Percentiles rank a stretch among this genome's conserved stretches.
phyloP scores from a whole-genome alignment of 805 yeast genomes.

The Yamadazyma insecticola region DNA sequence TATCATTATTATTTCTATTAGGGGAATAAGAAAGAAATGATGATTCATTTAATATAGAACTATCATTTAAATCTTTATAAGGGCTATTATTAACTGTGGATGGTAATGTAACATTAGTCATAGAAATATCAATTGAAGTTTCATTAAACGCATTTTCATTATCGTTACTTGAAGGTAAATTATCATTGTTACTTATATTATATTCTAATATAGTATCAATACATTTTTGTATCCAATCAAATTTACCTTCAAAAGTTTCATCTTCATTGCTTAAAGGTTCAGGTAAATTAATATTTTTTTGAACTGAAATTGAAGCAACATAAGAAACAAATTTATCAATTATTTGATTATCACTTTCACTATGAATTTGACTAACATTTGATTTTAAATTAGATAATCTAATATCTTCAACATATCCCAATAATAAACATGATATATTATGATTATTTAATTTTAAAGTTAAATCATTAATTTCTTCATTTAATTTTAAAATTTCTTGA shows the following conservation, averaged over 20 bases:
- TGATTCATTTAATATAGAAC: conserved; percentile 22
- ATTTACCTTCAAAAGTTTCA: conserved; percentile 18
- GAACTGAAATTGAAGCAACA: conserved; percentile 44
- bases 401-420: conserved; percentile 46
- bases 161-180: background rate
- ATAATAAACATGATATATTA: conserved; percentile 39
- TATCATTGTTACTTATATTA: background rate
- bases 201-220: conserved; percentile 26
- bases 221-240: conserved; percentile 36
- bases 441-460: conserved; percentile 32
- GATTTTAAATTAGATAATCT: conserved; percentile 15
- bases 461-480: conserved; percentile 25
- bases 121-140: conserved; percentile 5
- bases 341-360: conserved; percentile 2
- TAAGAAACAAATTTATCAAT: conserved; percentile 45
- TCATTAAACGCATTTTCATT: background rate
- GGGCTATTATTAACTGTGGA: conserved; percentile 11
- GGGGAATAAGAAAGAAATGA: conserved; percentile 25
- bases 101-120: conserved; percentile 9
- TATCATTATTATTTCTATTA: conserved; percentile 8
- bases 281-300: conserved; percentile 38
- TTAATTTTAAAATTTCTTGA: conserved; percentile 19
- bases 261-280: conserved; percentile 15
- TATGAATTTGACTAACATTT: conserved; percentile 1
- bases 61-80: conserved; percentile 9